These are phyloP conservation scores for Dalbergia oliveri DNA, from an alignment of 306 rosid genomes.

Conservation along the genomic window DNA sequence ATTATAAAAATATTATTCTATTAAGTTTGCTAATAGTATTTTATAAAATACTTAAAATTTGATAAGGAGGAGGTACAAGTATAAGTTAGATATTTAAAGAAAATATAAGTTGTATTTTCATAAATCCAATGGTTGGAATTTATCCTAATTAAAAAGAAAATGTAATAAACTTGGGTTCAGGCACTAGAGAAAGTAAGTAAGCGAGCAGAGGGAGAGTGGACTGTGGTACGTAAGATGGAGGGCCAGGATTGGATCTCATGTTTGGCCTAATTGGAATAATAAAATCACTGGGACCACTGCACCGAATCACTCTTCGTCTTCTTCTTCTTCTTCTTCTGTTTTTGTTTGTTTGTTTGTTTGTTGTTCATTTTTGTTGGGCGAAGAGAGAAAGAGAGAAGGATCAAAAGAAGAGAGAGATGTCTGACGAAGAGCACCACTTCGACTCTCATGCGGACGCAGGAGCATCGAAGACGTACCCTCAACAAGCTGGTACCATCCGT, in stretches of 20 bases:
- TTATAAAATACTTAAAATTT: too few relatives aligned
- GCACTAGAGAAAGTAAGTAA: too few relatives aligned
- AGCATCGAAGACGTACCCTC: constrained; percentile 76
- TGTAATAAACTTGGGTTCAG: too few relatives aligned
- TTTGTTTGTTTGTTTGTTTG: too few relatives aligned
- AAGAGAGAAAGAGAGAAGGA: neutral
- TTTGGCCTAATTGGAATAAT: neutral
- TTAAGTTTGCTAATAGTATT: too few relatives aligned
- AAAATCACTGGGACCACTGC: constrained; percentile 29
- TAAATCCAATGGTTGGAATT: too few relatives aligned
- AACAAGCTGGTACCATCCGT: constrained; percentile 79
- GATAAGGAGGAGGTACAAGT: too few relatives aligned
- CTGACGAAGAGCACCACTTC: constrained; percentile 81
- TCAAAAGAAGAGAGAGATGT: constrained; percentile 46
- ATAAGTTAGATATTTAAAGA: too few relatives aligned
- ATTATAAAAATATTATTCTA: too few relatives aligned
- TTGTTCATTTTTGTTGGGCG: neutral
- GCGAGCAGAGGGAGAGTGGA: neutral
- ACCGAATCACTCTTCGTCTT: constrained; percentile 6
- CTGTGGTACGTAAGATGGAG: neutral
- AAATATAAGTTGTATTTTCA: too few relatives aligned
- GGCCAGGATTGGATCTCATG: constrained; percentile 1
- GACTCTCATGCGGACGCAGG: constrained; percentile 78
- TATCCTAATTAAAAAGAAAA: too few relatives aligned
- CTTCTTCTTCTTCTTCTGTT: neutral